phyloP scores from a whole-genome alignment of 1,284 basidiomycete species.

The Volvariella volvacea region DNA sequence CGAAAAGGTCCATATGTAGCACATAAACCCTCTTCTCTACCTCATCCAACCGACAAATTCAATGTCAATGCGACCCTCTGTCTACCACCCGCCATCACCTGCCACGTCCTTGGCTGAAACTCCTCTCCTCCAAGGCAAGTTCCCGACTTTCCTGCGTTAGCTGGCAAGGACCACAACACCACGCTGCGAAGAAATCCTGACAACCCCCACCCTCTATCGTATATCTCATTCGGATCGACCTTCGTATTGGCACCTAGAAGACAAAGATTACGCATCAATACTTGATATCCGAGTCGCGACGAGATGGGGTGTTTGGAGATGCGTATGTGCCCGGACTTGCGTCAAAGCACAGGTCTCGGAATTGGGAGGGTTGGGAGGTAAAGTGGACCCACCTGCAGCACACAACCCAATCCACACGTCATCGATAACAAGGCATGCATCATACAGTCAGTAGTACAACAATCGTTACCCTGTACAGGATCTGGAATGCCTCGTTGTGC shows the following conservation, averaged over 20 bases:
- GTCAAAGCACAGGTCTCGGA: too few relatives aligned
- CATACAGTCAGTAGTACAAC: background rate
- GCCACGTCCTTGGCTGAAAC: conserved; percentile 1
- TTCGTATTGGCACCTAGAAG: background rate
- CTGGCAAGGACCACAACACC: conserved; percentile 28
- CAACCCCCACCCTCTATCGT: conserved; percentile 21
- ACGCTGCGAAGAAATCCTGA: conserved; percentile 23
- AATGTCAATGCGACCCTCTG: too few relatives aligned
- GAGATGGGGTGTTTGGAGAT: too few relatives aligned
- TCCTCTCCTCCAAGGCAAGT: conserved; percentile 26
- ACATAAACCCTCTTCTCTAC: too few relatives aligned
- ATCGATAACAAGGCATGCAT: background rate
- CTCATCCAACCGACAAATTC: too few relatives aligned
- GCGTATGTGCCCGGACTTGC: too few relatives aligned
- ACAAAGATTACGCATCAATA: background rate
- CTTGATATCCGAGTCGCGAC: too few relatives aligned
- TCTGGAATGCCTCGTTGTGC: conserved; percentile 23
- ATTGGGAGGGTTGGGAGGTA: too few relatives aligned
- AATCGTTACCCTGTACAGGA: conserved; percentile 15
- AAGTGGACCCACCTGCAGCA: conserved; percentile 21
- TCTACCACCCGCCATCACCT: too few relatives aligned
- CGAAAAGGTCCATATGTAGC: too few relatives aligned
- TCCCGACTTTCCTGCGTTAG: conserved; percentile 30
- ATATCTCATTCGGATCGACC: conserved; percentile 22
- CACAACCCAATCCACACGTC: conserved; percentile 7